Evolutionary conservation across 2,329 filamentous ascomycete genomes (phyloP), one percentile per base, ranked within the genome.

Genomic region (Alternaria hordeiaustralica): DNA sequence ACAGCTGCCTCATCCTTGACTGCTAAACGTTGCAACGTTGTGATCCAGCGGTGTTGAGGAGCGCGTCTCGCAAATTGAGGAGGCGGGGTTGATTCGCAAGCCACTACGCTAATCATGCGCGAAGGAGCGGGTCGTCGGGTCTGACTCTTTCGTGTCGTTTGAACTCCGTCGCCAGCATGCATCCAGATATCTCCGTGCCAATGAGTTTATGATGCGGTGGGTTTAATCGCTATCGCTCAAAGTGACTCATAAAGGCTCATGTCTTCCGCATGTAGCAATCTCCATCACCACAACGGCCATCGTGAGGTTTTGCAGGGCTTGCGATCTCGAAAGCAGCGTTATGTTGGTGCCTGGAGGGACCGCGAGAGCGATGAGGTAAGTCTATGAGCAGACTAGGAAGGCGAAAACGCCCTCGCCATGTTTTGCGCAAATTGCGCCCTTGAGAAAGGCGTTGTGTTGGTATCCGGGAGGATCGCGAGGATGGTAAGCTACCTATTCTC

Each of bases 71-170:
- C 18, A n/a, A 55, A 28, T 20, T 43, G 21, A 55, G 8, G 44
- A 56, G 25, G 58, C 23, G 51, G 43, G 30, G 44, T 25, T 28
- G 15, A 8, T 30, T 23, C 20, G 43, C 44, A 41, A 41, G 26
- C 30, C 15, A 36, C 28, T 55, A 50, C 51, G 51, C 44, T 56
- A 60, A 33, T 49, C 44, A 49, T 60, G 28, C 50, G 11, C 49
- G 26, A 30, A 46, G 44, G 58, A 28, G 50, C 26, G 43, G 43
- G n/a, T 44, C n/a, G 8, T 26, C 23, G 15, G 12, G 21, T 55
- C 25, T 60, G 51, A 56, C 28, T 56, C 49, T 55, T 55, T 25
- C 20, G 28, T 56, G 18, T 30, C 26, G 4, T 12, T 6, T 33
- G 51, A 25, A 25, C 41, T 28, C 36, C 36, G 36, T 41, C 36